Conservation (phyloP, 176 grass and related monocot species). For the Bolboschoenus planiculmis region DNA sequence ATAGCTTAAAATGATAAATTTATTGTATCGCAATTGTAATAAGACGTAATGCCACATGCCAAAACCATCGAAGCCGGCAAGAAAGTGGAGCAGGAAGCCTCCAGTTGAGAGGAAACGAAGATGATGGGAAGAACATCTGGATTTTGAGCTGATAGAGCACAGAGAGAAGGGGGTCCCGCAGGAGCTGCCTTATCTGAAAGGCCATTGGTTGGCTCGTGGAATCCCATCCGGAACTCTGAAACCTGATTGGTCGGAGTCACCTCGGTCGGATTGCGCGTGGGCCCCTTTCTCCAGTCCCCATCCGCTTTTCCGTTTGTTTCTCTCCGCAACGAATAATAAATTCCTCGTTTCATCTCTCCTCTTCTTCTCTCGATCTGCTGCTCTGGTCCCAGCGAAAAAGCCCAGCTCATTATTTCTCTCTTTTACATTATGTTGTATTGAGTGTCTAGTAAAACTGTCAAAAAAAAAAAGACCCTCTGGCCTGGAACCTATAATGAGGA, state of each 20-base stretch:
- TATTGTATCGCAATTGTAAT: not conserved
- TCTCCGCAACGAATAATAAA: not conserved
- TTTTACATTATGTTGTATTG: not conserved
- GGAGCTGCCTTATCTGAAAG: not conserved
- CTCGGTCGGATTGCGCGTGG: not conserved
- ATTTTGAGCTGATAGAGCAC: conserved; percentile 5
- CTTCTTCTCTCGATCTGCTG: not conserved
- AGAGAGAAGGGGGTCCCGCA: not conserved
- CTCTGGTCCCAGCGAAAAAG: conserved; percentile 5
- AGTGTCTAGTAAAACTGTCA: not conserved
- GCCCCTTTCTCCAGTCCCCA: not conserved
- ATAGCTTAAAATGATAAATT: not conserved
- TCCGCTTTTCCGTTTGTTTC: not conserved
- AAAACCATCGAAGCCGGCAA: not conserved
- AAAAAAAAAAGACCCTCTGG: not conserved
- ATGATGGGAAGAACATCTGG: not conserved
- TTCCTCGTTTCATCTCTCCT: not conserved
- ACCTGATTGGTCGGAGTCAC: not conserved
- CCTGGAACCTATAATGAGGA: not conserved
- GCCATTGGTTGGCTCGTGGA: not conserved
- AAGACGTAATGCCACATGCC: not conserved
- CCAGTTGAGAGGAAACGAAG: not conserved
- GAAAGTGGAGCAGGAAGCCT: not conserved
- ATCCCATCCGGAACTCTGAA: conserved; percentile 1
- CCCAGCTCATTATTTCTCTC: not conserved